Evolutionary conservation across 306 rosid species (phyloP), one percentile per base, ranked within the genome.

Genomic region (Fagus sylvatica): DNA sequence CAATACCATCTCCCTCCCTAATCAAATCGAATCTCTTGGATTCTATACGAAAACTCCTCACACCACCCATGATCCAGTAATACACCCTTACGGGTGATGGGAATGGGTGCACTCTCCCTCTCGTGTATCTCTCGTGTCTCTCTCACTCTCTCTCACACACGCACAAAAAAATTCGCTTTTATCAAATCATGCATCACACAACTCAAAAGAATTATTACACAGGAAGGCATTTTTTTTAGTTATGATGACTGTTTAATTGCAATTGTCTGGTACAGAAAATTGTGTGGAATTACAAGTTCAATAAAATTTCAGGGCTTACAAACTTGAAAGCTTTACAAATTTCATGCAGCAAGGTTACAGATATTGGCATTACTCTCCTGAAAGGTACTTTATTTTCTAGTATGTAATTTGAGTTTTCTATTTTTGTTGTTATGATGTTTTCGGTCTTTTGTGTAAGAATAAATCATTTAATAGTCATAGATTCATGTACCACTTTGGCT

Each of bases 331-430:
- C 79, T 74, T 78, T 95, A 57, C 93, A 95, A 86, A 83, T 95
- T 82, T 88, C 97, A 16, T 87, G 91, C 92, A 86, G 96, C 83
- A 91, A 83, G 85, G 96, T 95, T 72, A 88, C 96, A 7, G 89
- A 95, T 86, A 15, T 54, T 72, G 98, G 98, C 83, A 81, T 95
- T 85, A 75, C 86, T 70, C 89, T 82, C 85, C 82, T 95, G 61
- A 83, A 79, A 92, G 98, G 98, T 95, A 87, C 62, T 37, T 16
- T 7, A 28, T 49, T 71, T 64, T 19, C 60, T 80, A 10, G 39
- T 41, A 36, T 3, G 55, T 10, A 46, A 33, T 59, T 54, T 19
- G 28, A 17, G 39, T 36, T 46, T 6, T 54, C 15, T 69, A 71
- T 79, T 28, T 80, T 17, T 53, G 42, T 70, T 66, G 48, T 56